These are phyloP conservation scores for Blastomyces gilchristii DNA, from an alignment of 2,329 filamentous ascomycete species.

Conservation along the genomic window DNA sequence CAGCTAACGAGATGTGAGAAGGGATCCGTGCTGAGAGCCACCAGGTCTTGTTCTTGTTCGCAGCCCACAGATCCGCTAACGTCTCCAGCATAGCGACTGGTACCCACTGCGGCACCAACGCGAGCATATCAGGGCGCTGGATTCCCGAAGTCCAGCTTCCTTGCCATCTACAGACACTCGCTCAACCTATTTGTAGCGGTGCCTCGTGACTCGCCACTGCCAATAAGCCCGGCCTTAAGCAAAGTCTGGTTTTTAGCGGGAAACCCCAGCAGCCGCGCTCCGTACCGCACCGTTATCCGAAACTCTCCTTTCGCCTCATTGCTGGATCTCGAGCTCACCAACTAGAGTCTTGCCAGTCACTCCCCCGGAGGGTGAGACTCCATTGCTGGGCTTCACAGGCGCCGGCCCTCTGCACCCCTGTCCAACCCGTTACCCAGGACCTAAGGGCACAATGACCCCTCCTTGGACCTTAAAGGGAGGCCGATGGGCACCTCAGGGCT, in stretches of 20 bases:
- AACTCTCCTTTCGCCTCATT: conserved; percentile 4
- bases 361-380: not conserved
- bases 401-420: conserved; percentile 3
- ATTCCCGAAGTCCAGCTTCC: conserved; percentile 5
- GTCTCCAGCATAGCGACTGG: not conserved
- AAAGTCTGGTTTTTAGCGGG: conserved; percentile 3
- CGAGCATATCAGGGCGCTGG: conserved; percentile 5
- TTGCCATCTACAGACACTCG: not conserved
- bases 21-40: conserved; percentile 1
- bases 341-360: conserved; percentile 1
- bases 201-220: conserved; percentile 2
- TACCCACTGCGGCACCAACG: conserved; percentile 1
- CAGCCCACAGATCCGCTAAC: not conserved
- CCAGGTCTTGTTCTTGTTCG: conserved; percentile 2
- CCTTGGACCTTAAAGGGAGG: conserved; percentile 4
- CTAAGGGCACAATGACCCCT: conserved; percentile 3
- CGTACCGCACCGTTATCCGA: conserved; percentile 9
- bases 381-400: conserved; percentile 3
- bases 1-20: not conserved
- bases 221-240: conserved; percentile 1
- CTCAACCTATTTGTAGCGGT: not conserved
- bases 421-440: not conserved
- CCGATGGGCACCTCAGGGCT: conserved; percentile 1
- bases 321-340: not conserved
- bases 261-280: conserved; percentile 1